Evolutionary conservation across 768 basidiomycete species (phyloP), one percentile per base, ranked within the genome.

Genomic region (Lyophyllum semitale): DNA sequence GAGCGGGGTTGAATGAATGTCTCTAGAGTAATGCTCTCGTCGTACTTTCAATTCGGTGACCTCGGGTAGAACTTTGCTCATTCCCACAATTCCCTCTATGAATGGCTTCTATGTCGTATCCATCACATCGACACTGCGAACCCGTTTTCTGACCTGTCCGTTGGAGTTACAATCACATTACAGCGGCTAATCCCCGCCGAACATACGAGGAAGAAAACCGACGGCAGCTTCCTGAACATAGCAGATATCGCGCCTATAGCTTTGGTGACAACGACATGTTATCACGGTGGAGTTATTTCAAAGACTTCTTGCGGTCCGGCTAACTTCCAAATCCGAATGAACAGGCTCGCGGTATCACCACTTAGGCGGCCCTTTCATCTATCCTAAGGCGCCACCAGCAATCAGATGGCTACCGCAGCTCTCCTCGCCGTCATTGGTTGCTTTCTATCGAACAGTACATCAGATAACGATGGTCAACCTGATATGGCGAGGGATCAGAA

Each of bases 381-480:
- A 13, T 25, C 47, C 33, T 40, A 46, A 32, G 27, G 29, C 50
- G 56, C 50, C 56, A 48, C 56, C 38, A 33, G 12, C 32, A 25
- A 40, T 51, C 55, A 57, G 37, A 37, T 57, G 50, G 18, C 25
- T 26, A 12, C 38, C 20, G 30, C 33, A 48, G 23, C 23, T 6
- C 30, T 18, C 32, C 20, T 35, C 23, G 9, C 25, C 30, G 11
- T 25, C 17, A 11, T 5, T 29, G 18, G 9, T 35, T 35, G 6
- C 38, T 42, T 45, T 35, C 38, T 42, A 32, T 44, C 15, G 37
- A 15, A 47, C 45, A n/a, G 38, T 59, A 40, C 55, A 60, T 60
- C 59, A 54, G 55, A 57, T 52, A 54, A 54, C 48, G 53, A 54
- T 54, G 55, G 23, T 51, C 15, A 43, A 38, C 26, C 15, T 15